phyloP scores from a whole-genome alignment of 75 land plant species.

The Pinus tabuliformis region DNA sequence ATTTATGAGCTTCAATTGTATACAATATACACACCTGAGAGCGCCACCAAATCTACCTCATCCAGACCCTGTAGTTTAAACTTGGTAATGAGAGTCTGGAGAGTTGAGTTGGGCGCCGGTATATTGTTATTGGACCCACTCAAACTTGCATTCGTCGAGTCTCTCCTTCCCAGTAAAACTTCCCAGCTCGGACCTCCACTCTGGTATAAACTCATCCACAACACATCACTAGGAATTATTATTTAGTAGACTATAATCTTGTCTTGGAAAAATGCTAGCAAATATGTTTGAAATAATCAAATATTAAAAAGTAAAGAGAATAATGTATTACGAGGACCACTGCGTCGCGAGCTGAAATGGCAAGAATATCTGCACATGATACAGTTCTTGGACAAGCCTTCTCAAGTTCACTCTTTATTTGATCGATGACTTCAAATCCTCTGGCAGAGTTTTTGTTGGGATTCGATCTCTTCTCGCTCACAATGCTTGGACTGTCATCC shows the following conservation, averaged over 20 bases:
- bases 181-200: conserved; percentile 70
- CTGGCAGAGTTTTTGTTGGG: conserved; percentile 11
- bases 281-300: no score
- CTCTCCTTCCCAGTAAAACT: conserved; percentile 75
- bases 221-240: background rate
- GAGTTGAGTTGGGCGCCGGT: conserved; percentile 67
- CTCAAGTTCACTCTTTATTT: conserved; percentile 12
- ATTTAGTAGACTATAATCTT: background rate
- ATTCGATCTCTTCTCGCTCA: conserved; percentile 8
- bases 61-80: conserved; percentile 66
- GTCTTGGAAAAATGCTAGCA: no score
- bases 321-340: conserved; percentile 14
- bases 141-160: conserved; percentile 51
- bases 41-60: conserved; percentile 63
- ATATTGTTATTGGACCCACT: conserved; percentile 50
- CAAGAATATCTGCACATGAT: conserved; percentile 19
- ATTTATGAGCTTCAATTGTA: no score
- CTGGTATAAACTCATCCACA: conserved; percentile 7
- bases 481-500: conserved; percentile 8
- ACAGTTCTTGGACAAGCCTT: conserved; percentile 14
- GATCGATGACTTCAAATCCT: conserved; percentile 15
- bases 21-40: conserved; percentile 43
- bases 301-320: background rate
- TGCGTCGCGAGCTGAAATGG: conserved; percentile 14
- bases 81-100: conserved; percentile 57